Evolutionary conservation across 805 yeast species (phyloP).

Genomic region (Pichia eremophila): DNA sequence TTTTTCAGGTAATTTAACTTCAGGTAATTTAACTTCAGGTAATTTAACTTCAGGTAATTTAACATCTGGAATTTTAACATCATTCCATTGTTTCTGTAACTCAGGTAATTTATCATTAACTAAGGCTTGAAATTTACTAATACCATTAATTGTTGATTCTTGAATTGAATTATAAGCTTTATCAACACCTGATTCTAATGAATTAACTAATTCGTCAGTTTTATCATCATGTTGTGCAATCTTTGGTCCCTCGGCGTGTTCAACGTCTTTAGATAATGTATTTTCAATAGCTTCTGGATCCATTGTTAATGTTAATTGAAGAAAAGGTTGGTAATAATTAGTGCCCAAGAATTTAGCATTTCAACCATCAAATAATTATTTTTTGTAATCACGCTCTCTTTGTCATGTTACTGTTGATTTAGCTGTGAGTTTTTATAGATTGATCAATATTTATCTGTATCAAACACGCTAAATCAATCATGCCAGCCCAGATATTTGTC

Average conservation of each 20-base stretch:
- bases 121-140: conserved; percentile 21
- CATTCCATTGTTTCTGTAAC: conserved; percentile 22
- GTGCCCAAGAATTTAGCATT: too few relatives aligned
- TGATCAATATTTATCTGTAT: too few relatives aligned
- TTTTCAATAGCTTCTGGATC: conserved; percentile 8
- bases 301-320: background rate
- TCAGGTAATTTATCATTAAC: conserved; percentile 23
- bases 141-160: conserved; percentile 28
- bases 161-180: conserved; percentile 37
- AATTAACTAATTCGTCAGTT: conserved; percentile 49
- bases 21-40: conserved; percentile 8
- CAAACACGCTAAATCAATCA: background rate
- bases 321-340: background rate
- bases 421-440: too few relatives aligned
- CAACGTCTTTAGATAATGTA: background rate
- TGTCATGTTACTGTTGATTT: too few relatives aligned
- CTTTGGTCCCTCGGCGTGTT: conserved; percentile 5
- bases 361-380: too few relatives aligned
- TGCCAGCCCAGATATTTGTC: conserved; percentile 24
- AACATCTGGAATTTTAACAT: conserved; percentile 9
- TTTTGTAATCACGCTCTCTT: too few relatives aligned
- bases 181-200: conserved; percentile 36
- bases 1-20: conserved; percentile 10
- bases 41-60: conserved; percentile 12
- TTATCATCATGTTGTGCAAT: conserved; percentile 24